Conservation (phyloP, 768 basidiomycete species). For the Panus rudis region DNA sequence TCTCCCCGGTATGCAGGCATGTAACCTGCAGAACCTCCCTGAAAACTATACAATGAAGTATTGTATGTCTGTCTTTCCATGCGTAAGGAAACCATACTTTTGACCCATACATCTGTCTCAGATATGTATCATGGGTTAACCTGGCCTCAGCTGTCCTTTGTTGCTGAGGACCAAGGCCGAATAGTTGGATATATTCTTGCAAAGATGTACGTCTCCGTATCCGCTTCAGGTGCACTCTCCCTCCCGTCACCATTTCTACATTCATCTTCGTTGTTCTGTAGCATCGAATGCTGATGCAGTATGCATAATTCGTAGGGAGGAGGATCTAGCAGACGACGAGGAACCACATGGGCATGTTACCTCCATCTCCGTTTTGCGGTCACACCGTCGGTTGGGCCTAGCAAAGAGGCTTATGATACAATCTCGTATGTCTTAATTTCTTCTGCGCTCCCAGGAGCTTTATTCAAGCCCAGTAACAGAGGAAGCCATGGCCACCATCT, state of each 20-base stretch:
- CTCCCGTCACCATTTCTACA: too few species aligned
- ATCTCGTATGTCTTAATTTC: constrained; percentile 56
- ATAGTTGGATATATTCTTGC: constrained; percentile 95
- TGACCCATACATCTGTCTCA: constrained; percentile 23
- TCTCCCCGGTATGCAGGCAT: constrained; percentile 87
- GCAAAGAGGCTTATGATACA: constrained; percentile 93
- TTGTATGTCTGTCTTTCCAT: constrained; percentile 36
- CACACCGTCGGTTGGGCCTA: constrained; percentile 84
- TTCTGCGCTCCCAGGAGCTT: background rate
- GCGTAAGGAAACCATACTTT: background rate
- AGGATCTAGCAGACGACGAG: constrained; percentile 48
- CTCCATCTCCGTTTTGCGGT: constrained; percentile 89
- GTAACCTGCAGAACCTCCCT: constrained; percentile 88
- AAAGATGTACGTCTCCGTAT: constrained; percentile 62
- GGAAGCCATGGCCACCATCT: constrained; percentile 86
- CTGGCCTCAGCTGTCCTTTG: constrained; percentile 91
- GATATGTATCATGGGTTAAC: constrained; percentile 87
- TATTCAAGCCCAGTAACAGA: constrained; percentile 39
- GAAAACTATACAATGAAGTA: constrained; percentile 86
- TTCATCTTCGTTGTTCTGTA: too few species aligned
- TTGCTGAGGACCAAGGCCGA: constrained; percentile 86
- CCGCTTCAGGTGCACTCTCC: too few species aligned
- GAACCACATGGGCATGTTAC: constrained; percentile 88
- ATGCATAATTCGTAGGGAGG: too few species aligned
- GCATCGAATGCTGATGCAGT: too few species aligned